Percentiles rank a stretch among this genome's conserved stretches.
Evolutionary conservation across 2,329 filamentous ascomycete genomes (phyloP).

Genomic region (Geosmithia flava): DNA sequence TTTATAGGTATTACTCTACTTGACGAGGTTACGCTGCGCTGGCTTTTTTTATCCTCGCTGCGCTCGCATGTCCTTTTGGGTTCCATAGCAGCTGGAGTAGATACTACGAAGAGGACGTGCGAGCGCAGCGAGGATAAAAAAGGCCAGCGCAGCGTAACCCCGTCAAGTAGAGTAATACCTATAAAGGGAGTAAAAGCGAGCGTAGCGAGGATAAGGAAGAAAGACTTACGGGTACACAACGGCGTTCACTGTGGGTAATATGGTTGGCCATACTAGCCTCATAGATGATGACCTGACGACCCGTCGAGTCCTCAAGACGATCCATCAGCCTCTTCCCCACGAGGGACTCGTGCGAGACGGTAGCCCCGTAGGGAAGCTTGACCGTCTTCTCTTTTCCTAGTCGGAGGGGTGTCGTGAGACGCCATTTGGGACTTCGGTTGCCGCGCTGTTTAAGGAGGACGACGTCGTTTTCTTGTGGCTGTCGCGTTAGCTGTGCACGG

Average conservation of each 20-base stretch:
- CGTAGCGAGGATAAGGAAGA: background rate
- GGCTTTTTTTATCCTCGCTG: background rate
- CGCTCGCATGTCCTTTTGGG: background rate
- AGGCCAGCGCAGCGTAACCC: too few species aligned
- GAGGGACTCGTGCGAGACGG: slow-evolving; percentile 37
- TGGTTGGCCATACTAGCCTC: slow-evolving; percentile 64
- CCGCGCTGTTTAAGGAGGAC: slow-evolving; percentile 26
- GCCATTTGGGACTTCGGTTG: slow-evolving; percentile 20
- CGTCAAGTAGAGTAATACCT: too few species aligned
- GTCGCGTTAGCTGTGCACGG: background rate
- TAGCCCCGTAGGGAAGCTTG: slow-evolving; percentile 30
- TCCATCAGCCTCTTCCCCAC: slow-evolving; percentile 52
- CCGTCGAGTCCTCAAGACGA: slow-evolving; percentile 38
- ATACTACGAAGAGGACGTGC: too few species aligned
- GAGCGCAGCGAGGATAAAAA: background rate
- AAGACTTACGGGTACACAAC: slow-evolving; percentile 50
- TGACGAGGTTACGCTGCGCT: too few species aligned
- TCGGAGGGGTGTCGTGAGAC: slow-evolving; percentile 22
- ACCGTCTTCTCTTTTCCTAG: slow-evolving; percentile 17
- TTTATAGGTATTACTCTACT: too few species aligned
- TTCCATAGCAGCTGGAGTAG: too few species aligned
- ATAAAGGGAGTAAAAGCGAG: background rate
- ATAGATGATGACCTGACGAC: slow-evolving; percentile 40
- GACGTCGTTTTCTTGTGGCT: slow-evolving; percentile 23
- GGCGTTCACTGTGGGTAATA: slow-evolving; percentile 50